Conservation (phyloP, 1,139 yeast genomes). For the Groenewaldozyma sp. region DNA sequence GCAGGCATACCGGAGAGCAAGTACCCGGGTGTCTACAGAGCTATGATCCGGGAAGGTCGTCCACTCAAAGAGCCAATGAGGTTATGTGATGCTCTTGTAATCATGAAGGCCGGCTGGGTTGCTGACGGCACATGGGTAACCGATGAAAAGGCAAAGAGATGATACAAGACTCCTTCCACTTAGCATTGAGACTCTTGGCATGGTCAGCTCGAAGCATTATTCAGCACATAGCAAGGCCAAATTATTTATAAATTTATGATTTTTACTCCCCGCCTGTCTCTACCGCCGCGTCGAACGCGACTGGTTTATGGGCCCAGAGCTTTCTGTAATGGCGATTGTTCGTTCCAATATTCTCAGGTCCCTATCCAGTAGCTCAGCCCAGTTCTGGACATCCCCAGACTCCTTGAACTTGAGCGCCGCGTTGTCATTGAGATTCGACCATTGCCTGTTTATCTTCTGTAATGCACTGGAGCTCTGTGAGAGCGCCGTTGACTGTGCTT, state of each 20-base stretch:
- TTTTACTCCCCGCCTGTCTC: no score
- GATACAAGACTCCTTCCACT: no score
- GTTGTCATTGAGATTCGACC: slow-evolving; percentile 13
- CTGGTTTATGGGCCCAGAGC: no score
- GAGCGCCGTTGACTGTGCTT: slow-evolving; percentile 18
- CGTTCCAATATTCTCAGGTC: slow-evolving; percentile 41
- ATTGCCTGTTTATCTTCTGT: slow-evolving; percentile 14
- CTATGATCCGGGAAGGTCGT: slow-evolving; percentile 43
- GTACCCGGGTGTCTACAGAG: slow-evolving; percentile 36
- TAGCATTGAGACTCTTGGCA: no score
- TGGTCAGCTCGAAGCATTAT: no score
- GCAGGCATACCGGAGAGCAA: slow-evolving; percentile 24
- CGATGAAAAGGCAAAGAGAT: neutral
- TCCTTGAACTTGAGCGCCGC: slow-evolving; percentile 22
- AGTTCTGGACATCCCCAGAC: slow-evolving; percentile 35
- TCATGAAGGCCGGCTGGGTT: slow-evolving; percentile 58
- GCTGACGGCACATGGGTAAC: slow-evolving; percentile 34
- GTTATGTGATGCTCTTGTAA: slow-evolving; percentile 41
- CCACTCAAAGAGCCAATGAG: slow-evolving; percentile 44
- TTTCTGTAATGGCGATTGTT: slow-evolving; percentile 12
- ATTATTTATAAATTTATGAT: no score
- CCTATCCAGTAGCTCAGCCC: slow-evolving; percentile 42
- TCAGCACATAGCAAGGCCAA: no score
- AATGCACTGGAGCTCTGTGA: slow-evolving; percentile 13
- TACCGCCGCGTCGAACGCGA: no score